A percentile compares a stretch with the other conserved stretches of the same genome.
These are phyloP conservation scores for Trametopsis cervina DNA, from an alignment of 768 basidiomycete species.

Conservation along the genomic window DNA sequence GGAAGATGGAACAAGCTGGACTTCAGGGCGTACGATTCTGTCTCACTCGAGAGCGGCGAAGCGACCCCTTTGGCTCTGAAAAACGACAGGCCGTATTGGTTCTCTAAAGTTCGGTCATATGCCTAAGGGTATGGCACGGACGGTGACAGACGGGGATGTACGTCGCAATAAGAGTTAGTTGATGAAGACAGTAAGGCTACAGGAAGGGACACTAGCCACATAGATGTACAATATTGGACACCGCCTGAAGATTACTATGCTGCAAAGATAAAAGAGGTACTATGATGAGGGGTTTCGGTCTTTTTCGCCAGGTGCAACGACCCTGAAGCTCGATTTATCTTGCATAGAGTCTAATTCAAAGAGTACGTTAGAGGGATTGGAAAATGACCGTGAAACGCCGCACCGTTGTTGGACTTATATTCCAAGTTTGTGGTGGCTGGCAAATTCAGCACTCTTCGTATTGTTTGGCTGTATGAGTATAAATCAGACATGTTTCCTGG, in stretches of 20 bases:
- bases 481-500: background rate
- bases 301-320: slow-evolving; percentile 11
- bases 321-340: slow-evolving; percentile 79
- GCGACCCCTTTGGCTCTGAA: slow-evolving; percentile 61
- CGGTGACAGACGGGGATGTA: background rate
- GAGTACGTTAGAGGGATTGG: slow-evolving; percentile 1
- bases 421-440: slow-evolving; percentile 81
- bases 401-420: slow-evolving; percentile 91
- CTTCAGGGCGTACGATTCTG: slow-evolving; percentile 64
- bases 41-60: slow-evolving; percentile 74
- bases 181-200: background rate
- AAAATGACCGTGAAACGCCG: no score
- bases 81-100: slow-evolving; percentile 89
- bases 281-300: slow-evolving; percentile 28
- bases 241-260: background rate
- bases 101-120: slow-evolving; percentile 83
- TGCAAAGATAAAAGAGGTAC: background rate
- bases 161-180: background rate
- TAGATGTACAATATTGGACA: background rate
- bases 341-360: slow-evolving; percentile 69
- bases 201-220: background rate
- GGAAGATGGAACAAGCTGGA: slow-evolving; percentile 84
- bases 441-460: slow-evolving; percentile 69
- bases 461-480: slow-evolving; percentile 55
- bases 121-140: background rate